Evolutionary conservation across 2,329 filamentous ascomycete species (phyloP).

Genomic region (Fonsecaea nubica): DNA sequence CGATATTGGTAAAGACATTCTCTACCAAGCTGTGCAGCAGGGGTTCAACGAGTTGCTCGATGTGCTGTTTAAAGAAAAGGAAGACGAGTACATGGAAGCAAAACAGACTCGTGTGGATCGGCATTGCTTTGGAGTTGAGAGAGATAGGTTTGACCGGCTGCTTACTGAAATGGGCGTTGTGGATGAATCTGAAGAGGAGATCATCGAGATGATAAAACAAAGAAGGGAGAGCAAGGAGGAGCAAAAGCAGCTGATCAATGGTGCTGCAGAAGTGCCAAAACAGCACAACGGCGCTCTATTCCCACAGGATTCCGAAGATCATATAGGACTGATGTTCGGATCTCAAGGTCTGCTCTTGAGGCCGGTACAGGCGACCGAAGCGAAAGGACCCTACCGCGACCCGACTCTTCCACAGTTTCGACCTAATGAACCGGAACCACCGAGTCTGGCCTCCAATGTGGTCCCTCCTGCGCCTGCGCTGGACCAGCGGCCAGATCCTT

Average conservation of each 20-base stretch:
- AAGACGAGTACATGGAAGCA: slow-evolving; percentile 75
- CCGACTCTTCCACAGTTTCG: slow-evolving; percentile 57
- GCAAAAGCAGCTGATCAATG: slow-evolving; percentile 51
- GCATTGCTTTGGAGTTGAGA: slow-evolving; percentile 57
- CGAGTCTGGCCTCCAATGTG: slow-evolving; percentile 34
- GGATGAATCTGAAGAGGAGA: slow-evolving; percentile 6
- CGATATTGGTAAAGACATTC: slow-evolving; percentile 83
- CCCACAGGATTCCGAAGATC: slow-evolving; percentile 40
- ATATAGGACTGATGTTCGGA: slow-evolving; percentile 27
- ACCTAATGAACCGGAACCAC: slow-evolving; percentile 46
- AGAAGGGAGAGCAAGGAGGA: slow-evolving; percentile 45
- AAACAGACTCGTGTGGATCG: slow-evolving; percentile 68
- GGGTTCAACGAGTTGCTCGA: slow-evolving; percentile 93
- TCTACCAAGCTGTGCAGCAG: slow-evolving; percentile 91
- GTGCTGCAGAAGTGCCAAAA: slow-evolving; percentile 35
- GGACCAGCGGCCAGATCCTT: neutral
- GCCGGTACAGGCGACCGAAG: neutral
- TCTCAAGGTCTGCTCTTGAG: neutral
- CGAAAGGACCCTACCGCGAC: slow-evolving; percentile 41
- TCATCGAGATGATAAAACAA: slow-evolving; percentile 33
- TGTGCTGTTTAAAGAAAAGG: slow-evolving; percentile 79
- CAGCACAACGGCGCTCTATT: neutral
- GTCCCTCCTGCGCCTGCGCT: neutral
- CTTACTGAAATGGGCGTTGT: slow-evolving; percentile 24
- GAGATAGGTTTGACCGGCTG: slow-evolving; percentile 45